phyloP scores from a whole-genome alignment of 768 basidiomycete genomes.

The Artomyces pyxidatus region DNA sequence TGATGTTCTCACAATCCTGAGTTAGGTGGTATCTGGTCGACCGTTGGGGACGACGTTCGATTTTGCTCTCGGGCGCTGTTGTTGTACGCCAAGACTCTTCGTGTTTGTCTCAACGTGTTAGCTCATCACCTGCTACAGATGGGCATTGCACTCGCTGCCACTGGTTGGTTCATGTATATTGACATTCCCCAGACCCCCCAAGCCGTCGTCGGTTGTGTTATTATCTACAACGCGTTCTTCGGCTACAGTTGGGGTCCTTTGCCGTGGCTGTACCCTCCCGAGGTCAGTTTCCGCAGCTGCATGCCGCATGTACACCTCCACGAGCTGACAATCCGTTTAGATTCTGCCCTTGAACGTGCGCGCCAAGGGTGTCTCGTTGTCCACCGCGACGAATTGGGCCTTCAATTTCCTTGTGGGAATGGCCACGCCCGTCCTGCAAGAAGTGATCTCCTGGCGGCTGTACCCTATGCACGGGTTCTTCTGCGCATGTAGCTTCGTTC shows the following conservation, averaged over 20 bases:
- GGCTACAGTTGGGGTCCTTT: constrained; percentile 90
- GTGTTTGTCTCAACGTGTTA: not conserved
- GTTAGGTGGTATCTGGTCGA: constrained; percentile 90
- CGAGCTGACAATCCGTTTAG: constrained; percentile 27
- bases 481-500: constrained; percentile 77
- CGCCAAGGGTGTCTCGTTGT: constrained; percentile 93
- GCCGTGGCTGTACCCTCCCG: constrained; percentile 85
- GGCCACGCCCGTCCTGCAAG: constrained; percentile 80
- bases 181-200: constrained; percentile 80
- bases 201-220: constrained; percentile 82
- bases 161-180: constrained; percentile 92
- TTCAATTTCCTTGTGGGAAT: constrained; percentile 90
- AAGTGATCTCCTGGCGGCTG: constrained; percentile 80
- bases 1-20: constrained; percentile 6
- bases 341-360: constrained; percentile 87
- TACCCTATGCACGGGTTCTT: constrained; percentile 97
- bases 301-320: not conserved
- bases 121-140: constrained; percentile 40
- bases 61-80: constrained; percentile 80
- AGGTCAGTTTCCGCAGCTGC: constrained; percentile 34
- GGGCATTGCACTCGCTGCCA: constrained; percentile 69
- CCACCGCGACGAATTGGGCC: constrained; percentile 80
- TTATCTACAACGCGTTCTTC: constrained; percentile 90
- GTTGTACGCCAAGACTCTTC: constrained; percentile 38
- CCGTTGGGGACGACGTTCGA: constrained; percentile 80